Conservation (phyloP, 2,329 filamentous ascomycete genomes). For the Fusarium redolens region DNA sequence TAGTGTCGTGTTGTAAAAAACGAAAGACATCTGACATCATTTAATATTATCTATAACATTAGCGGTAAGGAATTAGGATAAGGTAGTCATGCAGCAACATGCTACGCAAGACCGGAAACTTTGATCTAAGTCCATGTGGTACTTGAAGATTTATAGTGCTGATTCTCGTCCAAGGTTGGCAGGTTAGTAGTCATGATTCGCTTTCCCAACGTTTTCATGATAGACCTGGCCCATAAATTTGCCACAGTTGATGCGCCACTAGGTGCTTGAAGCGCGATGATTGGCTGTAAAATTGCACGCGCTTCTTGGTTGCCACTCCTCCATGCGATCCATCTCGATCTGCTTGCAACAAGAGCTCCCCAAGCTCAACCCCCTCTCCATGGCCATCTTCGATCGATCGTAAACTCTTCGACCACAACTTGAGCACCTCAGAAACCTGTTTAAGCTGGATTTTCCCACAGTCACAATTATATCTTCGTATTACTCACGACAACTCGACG, state of each 20-base stretch:
- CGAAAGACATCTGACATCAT: not conserved
- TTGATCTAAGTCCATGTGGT: not conserved
- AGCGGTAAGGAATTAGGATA: not conserved
- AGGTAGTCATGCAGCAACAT: not conserved
- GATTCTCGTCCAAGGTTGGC: not conserved
- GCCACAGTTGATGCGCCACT: conserved; percentile 30
- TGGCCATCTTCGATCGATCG: conserved; percentile 42
- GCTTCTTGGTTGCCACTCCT: conserved; percentile 38
- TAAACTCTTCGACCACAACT: conserved; percentile 32
- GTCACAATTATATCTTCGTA: conserved; percentile 7
- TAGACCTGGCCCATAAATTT: not conserved
- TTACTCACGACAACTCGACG: conserved; percentile 23
- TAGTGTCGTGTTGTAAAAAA: not conserved
- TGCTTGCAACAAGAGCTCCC: conserved; percentile 40
- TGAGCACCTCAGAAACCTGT: conserved; percentile 9
- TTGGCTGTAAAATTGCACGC: conserved; percentile 38
- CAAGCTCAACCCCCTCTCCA: conserved; percentile 40
- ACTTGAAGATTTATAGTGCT: not conserved
- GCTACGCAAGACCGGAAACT: not conserved
- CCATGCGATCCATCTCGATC: conserved; percentile 45
- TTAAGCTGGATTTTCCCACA: conserved; percentile 19
- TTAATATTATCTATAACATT: not conserved
- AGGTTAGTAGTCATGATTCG: not conserved
- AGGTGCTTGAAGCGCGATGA: conserved; percentile 7
- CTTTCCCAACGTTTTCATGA: conserved; percentile 2